Evolutionary conservation across 176 grass and related monocot genomes (phyloP), one percentile per base, ranked within the genome.

Genomic region (Paspalum vaginatum): DNA sequence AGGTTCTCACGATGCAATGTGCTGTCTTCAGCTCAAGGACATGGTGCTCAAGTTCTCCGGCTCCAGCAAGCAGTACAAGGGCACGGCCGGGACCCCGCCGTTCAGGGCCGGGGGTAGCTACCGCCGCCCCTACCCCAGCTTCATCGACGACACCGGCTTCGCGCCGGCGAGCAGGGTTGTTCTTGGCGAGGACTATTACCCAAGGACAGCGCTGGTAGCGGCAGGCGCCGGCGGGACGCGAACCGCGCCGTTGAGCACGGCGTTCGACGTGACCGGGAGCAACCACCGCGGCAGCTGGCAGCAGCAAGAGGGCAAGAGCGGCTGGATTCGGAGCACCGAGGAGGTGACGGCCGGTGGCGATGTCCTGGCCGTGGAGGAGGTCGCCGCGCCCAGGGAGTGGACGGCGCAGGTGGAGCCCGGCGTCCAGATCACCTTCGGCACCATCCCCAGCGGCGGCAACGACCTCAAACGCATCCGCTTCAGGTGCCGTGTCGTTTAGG

Each of bases 11-110:
- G 41, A 44, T 88, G 70, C 78, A 17, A 87, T 85, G 85, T 79
- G 82, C 47, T 84, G 75, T 24, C 85, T 87, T 26, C 97, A 99
- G 97, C 53, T 99, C 56, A 99, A 96, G 90, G 97, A 96, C 86
- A 99, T 99, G 97, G 91, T 99, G 79, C 79, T 99, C 83, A 93
- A 91, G 80, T 95, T 99, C 79, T 99, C 97, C 51, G 93, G 97
- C 75, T 91, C 93, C 16, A 83, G 56, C 66, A 90, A 89, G 49
- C 92, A 91, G 18, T 84, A 86, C 88, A 98, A 86, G 76, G 92
- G 61, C 4, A 6, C 84, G 0, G 59, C 45, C 48, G 64, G 83
- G 4, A 76, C 75, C 24, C 76, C 87, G 7, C 83, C 89, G 9
- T 87, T 76, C 80, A 72, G 82, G 68, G 64, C 11, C 11, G 65